Conservation (phyloP, 495 filamentous ascomycete species). For the Hypoxylon intermedium region DNA sequence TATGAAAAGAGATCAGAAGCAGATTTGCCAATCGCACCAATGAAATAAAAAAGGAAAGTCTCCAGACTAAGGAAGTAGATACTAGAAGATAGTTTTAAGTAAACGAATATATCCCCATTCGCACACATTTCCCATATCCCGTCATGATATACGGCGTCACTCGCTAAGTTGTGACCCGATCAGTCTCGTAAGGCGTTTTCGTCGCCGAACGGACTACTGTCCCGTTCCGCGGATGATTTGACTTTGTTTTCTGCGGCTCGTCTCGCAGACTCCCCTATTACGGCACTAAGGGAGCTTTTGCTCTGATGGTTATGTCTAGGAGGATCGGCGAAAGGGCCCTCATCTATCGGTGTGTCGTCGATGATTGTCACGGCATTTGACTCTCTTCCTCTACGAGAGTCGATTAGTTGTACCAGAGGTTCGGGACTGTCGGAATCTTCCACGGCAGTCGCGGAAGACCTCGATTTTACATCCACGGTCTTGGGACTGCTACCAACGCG, state of each 20-base stretch:
- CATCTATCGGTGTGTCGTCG: conserved; percentile 58
- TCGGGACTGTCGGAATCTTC: conserved; percentile 25
- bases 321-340: conserved; percentile 68
- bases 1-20: conserved; percentile 33
- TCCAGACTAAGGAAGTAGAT: conserved; percentile 38
- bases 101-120: conserved; percentile 27
- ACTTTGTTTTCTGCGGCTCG: conserved; percentile 46
- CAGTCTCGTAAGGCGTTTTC: conserved; percentile 59
- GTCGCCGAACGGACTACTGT: conserved; percentile 62
- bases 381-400: conserved; percentile 34
- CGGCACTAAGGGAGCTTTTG: conserved; percentile 58
- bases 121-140: conserved; percentile 39
- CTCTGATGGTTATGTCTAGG: conserved; percentile 44
- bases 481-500: conserved; percentile 58
- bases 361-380: conserved; percentile 55
- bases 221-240: conserved; percentile 42
- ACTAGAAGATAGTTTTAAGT: conserved; percentile 31
- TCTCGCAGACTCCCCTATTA: conserved; percentile 59
- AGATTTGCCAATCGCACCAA: conserved; percentile 21
- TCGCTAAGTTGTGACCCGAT: conserved; percentile 17
- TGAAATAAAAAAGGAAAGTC: conserved; percentile 21
- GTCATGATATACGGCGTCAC: conserved; percentile 37
- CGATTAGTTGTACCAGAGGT: conserved; percentile 16
- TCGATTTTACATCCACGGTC: conserved; percentile 50
- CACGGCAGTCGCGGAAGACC: conserved; percentile 33